phyloP scores from a whole-genome alignment of 192 early-diverging fungal species.

The Dispira simplex region DNA sequence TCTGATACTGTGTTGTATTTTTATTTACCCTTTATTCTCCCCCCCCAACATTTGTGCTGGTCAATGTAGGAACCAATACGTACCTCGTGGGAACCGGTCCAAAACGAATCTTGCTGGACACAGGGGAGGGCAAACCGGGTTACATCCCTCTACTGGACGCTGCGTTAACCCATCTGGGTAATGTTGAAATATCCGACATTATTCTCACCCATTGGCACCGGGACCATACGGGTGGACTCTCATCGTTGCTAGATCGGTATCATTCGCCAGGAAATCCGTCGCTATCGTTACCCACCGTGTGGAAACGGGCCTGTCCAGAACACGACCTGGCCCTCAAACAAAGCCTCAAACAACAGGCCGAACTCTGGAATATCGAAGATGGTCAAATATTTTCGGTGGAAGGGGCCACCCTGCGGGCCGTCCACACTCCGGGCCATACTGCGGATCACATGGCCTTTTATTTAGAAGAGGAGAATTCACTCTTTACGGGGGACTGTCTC shows the following conservation, averaged over 20 bases:
- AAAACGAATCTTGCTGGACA: conserved; percentile 54
- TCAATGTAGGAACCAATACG: conserved; percentile 44
- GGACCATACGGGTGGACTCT: conserved; percentile 64
- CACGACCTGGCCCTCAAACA: background rate
- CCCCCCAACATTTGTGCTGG: conserved; percentile 18
- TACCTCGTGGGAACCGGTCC: conserved; percentile 70
- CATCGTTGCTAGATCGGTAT: conserved; percentile 12
- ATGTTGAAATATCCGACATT: conserved; percentile 40
- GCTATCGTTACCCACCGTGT: conserved; percentile 14
- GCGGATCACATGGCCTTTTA: conserved; percentile 62
- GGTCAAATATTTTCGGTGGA: conserved; percentile 42
- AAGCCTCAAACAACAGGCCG: background rate
- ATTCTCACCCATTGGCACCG: conserved; percentile 67
- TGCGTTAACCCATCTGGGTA: conserved; percentile 28
- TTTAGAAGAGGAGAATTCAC: conserved; percentile 41
- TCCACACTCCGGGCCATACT: conserved; percentile 72
- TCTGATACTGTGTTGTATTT: background rate
- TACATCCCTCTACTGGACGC: conserved; percentile 39
- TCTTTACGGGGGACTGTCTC: conserved; percentile 71
- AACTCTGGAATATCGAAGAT: conserved; percentile 26
- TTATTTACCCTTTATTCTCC: conserved; percentile 8
- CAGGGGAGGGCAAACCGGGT: conserved; percentile 59
- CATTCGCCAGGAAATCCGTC: conserved; percentile 7
- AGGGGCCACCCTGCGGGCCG: conserved; percentile 37
- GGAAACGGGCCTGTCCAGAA: conserved; percentile 14